Percentiles rank a stretch among this genome's conserved stretches.
These are phyloP conservation scores for Trypanosoma avium DNA, from an alignment of 208 protist species.

Conservation along the genomic window DNA sequence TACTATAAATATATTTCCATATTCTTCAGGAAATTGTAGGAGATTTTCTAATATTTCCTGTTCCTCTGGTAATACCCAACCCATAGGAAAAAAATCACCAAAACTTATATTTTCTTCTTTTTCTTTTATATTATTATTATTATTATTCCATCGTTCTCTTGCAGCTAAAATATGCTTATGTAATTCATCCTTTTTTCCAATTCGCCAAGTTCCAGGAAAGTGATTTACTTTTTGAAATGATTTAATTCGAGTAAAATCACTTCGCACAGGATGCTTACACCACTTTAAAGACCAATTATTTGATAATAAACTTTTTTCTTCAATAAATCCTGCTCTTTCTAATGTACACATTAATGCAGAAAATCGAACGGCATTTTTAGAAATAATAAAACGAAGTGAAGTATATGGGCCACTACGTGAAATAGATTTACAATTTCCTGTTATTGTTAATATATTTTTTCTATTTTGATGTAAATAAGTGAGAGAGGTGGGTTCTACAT, in stretches of 20 bases:
- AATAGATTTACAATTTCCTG: neutral
- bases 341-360: conserved; percentile 53
- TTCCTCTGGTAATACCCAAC: conserved; percentile 56
- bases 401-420: conserved; percentile 27
- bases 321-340: conserved; percentile 43
- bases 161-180: conserved; percentile 47
- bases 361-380: conserved; percentile 50
- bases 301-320: conserved; percentile 35
- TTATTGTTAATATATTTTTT: neutral
- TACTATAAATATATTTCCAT: conserved; percentile 67
- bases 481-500: conserved; percentile 17
- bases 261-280: conserved; percentile 55
- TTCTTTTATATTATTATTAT: neutral
- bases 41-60: conserved; percentile 23
- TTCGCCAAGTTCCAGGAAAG: conserved; percentile 81
- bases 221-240: conserved; percentile 86
- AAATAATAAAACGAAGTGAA: conserved; percentile 44
- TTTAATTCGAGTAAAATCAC: conserved; percentile 43
- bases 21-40: conserved; percentile 24
- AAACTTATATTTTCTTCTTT: neutral
- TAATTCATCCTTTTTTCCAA: conserved; percentile 84
- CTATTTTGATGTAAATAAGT: neutral
- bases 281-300: conserved; percentile 63
- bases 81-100: conserved; percentile 50
- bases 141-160: conserved; percentile 18